These are phyloP conservation scores for Ambrosia trifida DNA, from an alignment of 129 eudicot species.

Conservation along the genomic window DNA sequence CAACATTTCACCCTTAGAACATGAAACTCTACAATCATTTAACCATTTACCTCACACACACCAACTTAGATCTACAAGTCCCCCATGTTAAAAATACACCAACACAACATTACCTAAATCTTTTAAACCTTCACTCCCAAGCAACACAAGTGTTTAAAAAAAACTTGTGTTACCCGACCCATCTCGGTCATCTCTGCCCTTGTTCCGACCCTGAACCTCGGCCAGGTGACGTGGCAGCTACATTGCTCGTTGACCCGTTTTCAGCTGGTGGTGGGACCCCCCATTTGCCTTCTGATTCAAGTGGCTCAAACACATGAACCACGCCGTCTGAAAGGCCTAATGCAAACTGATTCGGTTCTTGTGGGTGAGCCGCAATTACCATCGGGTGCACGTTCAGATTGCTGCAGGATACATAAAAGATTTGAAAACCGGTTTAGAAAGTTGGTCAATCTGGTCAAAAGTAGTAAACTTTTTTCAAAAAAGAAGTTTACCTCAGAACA, in stretches of 20 bases:
- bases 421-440: background rate
- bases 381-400: constrained; percentile 76
- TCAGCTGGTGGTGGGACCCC: constrained; percentile 79
- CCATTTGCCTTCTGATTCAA: constrained; percentile 95
- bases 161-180: constrained; percentile 36
- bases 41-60: constrained; percentile 27
- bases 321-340: constrained; percentile 88
- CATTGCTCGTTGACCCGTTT: constrained; percentile 67
- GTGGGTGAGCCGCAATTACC: constrained; percentile 94
- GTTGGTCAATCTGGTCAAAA: constrained; percentile 10
- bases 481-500: constrained; percentile 18
- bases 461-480: background rate
- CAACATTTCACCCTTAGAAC: constrained; percentile 19
- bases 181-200: constrained; percentile 59
- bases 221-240: constrained; percentile 64
- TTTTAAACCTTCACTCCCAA: constrained; percentile 10
- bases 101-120: constrained; percentile 26
- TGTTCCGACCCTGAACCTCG: constrained; percentile 77
- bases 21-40: constrained; percentile 20
- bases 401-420: constrained; percentile 32
- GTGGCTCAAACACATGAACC: constrained; percentile 91
- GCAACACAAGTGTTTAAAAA: constrained; percentile 45
- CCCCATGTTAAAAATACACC: constrained; percentile 27
- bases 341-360: constrained; percentile 91
- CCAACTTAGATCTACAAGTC: constrained; percentile 37